These are phyloP conservation scores for Aspergillus sojae DNA, from an alignment of 2,329 filamentous ascomycete genomes.

Conservation along the genomic window DNA sequence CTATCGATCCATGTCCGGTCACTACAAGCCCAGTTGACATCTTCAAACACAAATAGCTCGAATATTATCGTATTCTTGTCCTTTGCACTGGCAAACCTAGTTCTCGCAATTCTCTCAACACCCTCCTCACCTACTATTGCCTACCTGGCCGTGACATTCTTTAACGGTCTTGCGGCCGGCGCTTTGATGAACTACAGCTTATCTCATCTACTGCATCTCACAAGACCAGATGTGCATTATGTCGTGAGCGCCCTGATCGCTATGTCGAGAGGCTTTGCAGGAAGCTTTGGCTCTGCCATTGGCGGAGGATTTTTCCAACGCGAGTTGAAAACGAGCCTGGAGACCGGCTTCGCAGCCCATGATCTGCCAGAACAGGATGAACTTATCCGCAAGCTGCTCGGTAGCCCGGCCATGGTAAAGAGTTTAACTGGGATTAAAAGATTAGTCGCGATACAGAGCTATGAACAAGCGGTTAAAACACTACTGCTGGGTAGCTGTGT, in stretches of 20 bases:
- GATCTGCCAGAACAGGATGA: conserved; percentile 42
- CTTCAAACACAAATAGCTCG: conserved; percentile 41
- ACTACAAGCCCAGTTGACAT: neutral
- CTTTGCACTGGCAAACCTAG: conserved; percentile 63
- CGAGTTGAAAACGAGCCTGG: conserved; percentile 58
- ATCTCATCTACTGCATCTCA: conserved; percentile 76
- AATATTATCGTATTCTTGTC: conserved; percentile 62
- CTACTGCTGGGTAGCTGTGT: conserved; percentile 57
- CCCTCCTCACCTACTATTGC: conserved; percentile 52
- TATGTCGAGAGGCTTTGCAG: conserved; percentile 80
- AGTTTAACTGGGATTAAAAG: conserved; percentile 53
- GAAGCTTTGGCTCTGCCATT: conserved; percentile 77
- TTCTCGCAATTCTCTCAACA: conserved; percentile 60
- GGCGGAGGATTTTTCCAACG: conserved; percentile 76
- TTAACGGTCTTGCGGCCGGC: conserved; percentile 73
- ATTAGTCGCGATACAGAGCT: conserved; percentile 55
- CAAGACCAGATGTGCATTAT: conserved; percentile 67
- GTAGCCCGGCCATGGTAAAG: conserved; percentile 60
- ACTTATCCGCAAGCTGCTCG: conserved; percentile 58
- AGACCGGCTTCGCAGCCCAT: conserved; percentile 57
- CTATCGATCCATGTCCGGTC: neutral
- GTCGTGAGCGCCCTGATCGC: conserved; percentile 74
- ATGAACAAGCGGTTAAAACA: conserved; percentile 55
- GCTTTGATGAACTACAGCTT: conserved; percentile 78
- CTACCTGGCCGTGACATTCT: conserved; percentile 65